phyloP scores from a whole-genome alignment of 2,329 filamentous ascomycete genomes.

The Neonectria faginata region DNA sequence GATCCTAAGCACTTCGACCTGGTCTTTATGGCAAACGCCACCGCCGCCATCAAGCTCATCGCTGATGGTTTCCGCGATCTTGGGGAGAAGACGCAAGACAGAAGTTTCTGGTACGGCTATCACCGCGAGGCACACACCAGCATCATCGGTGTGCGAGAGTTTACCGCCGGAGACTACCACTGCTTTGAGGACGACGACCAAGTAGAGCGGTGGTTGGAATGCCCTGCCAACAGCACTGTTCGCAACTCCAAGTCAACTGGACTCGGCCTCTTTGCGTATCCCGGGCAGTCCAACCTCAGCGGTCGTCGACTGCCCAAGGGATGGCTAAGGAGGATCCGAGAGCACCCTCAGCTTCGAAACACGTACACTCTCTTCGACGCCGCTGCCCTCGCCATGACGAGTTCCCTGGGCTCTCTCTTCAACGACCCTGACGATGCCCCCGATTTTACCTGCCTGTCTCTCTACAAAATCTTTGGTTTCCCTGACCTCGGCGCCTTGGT shows the following conservation, averaged over 20 bases:
- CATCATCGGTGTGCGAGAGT: constrained; percentile 76
- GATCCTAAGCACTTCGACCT: constrained; percentile 69
- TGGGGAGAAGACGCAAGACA: constrained; percentile 58
- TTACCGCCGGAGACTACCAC: constrained; percentile 63
- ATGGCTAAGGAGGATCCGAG: constrained; percentile 61
- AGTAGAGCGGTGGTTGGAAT: constrained; percentile 58
- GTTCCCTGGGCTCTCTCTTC: constrained; percentile 64
- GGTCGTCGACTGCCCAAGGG: constrained; percentile 69
- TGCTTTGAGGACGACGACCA: constrained; percentile 71
- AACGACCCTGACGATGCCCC: constrained; percentile 63
- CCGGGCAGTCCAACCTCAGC: constrained; percentile 78
- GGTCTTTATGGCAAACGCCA: constrained; percentile 72
- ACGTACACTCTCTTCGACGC: constrained; percentile 70
- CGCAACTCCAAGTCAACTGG: constrained; percentile 34
- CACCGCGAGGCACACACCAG: constrained; percentile 73
- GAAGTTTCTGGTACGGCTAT: constrained; percentile 68
- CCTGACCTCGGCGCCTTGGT: constrained; percentile 73
- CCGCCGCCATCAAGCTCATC: constrained; percentile 72
- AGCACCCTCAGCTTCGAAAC: constrained; percentile 38
- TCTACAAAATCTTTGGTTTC: constrained; percentile 77
- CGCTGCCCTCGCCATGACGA: constrained; percentile 73
- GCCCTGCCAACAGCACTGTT: constrained; percentile 37
- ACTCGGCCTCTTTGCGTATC: constrained; percentile 69
- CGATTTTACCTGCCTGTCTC: constrained; percentile 70
- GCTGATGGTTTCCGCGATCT: constrained; percentile 68